Evolutionary conservation across 768 basidiomycete species (phyloP).

Genomic region (Chalciporus chontae): DNA sequence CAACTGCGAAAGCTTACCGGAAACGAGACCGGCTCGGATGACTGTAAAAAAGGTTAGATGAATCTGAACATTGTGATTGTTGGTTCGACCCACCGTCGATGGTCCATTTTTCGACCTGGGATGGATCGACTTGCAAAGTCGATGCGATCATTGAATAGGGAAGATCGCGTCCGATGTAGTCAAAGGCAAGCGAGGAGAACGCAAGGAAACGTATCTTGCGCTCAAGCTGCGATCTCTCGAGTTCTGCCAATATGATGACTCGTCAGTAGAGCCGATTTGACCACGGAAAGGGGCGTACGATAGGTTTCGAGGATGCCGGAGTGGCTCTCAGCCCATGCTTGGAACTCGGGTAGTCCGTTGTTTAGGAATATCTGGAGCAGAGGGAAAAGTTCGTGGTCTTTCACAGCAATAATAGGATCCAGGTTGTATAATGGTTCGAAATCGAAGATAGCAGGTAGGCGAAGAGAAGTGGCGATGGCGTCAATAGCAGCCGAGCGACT

Average conservation of each 20-base stretch:
- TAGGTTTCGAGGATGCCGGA: slow-evolving; percentile 49
- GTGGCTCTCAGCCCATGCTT: slow-evolving; percentile 55
- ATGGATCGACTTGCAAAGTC: slow-evolving; percentile 57
- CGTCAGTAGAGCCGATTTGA: not conserved
- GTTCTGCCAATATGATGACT: slow-evolving; percentile 34
- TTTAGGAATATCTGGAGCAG: slow-evolving; percentile 76
- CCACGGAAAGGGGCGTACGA: slow-evolving; percentile 38
- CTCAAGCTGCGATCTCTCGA: slow-evolving; percentile 59
- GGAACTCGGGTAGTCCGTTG: slow-evolving; percentile 58
- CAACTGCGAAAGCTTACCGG: slow-evolving; percentile 82
- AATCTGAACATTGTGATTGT: not conserved
- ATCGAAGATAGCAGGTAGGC: slow-evolving; percentile 67
- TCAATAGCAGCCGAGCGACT: slow-evolving; percentile 55
- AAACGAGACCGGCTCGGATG: slow-evolving; percentile 74
- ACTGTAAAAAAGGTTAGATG: slow-evolving; percentile 38
- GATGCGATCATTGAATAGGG: slow-evolving; percentile 68
- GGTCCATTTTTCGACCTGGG: slow-evolving; percentile 80
- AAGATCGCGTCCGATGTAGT: slow-evolving; percentile 70
- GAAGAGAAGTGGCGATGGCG: slow-evolving; percentile 60
- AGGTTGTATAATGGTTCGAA: slow-evolving; percentile 79
- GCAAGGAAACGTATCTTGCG: slow-evolving; percentile 78
- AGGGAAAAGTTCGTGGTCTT: slow-evolving; percentile 68
- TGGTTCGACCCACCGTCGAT: slow-evolving; percentile 63
- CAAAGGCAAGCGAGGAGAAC: slow-evolving; percentile 72
- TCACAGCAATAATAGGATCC: slow-evolving; percentile 60